Percentiles rank a stretch among this genome's conserved stretches.
Conservation (phyloP, 345 rosid genomes). For the Draba incana region DNA sequence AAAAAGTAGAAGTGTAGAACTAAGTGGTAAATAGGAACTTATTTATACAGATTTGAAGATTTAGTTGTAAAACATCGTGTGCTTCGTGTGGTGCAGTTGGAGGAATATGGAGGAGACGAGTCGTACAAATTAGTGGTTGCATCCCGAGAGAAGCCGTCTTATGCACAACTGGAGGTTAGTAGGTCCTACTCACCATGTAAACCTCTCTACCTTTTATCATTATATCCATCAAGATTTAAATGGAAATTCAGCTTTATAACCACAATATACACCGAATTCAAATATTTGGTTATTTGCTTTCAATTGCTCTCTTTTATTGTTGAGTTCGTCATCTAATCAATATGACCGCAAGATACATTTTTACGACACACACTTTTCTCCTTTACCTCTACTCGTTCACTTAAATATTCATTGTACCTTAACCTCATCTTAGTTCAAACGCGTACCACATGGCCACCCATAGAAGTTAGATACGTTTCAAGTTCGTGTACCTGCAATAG, state of each 20-base stretch:
- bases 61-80: neutral
- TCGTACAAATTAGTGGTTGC: constrained; percentile 65
- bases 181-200: constrained; percentile 9
- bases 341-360: neutral
- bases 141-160: constrained; percentile 46
- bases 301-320: neutral
- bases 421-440: no score
- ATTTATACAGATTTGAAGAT: neutral
- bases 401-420: no score
- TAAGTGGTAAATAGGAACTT: neutral
- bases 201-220: neutral
- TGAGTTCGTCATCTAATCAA: constrained; percentile 11
- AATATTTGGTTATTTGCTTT: neutral
- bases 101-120: constrained; percentile 64
- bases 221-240: neutral
- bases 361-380: no score
- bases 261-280: constrained; percentile 1
- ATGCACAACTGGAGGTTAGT: constrained; percentile 64
- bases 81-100: constrained; percentile 51
- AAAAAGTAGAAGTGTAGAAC: no score
- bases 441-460: no score
- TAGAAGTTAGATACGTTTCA: no score
- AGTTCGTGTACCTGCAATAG: no score
- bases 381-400: no score
- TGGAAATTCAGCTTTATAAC: constrained; percentile 25